Evolutionary conservation across 148 eudicot genomes (phyloP).

Genomic region (Rhododendron molle): DNA sequence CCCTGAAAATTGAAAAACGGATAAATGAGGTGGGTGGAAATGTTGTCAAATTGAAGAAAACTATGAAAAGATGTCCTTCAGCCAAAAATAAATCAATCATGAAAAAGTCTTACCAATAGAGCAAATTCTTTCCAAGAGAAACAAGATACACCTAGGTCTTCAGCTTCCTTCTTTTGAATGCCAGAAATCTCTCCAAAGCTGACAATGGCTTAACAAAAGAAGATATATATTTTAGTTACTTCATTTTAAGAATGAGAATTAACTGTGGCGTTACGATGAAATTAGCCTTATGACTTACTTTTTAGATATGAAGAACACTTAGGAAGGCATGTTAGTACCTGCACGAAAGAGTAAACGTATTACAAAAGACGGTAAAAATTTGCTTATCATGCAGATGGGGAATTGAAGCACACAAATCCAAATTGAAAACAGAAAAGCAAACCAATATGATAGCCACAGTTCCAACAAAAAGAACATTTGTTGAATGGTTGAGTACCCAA

Average conservation of each 20-base stretch:
- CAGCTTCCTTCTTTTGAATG: slow-evolving; percentile 63
- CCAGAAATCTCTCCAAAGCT: slow-evolving; percentile 67
- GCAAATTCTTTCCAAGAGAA: slow-evolving; percentile 85
- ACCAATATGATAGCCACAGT: background rate
- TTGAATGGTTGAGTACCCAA: background rate
- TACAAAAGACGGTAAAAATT: background rate
- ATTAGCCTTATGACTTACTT: slow-evolving; percentile 47
- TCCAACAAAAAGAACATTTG: background rate
- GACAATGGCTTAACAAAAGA: slow-evolving; percentile 59
- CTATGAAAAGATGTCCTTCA: background rate
- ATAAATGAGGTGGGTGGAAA: background rate
- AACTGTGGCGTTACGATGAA: background rate
- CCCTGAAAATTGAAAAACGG: slow-evolving; percentile 68
- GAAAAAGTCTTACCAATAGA: slow-evolving; percentile 38
- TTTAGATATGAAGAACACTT: slow-evolving; percentile 52
- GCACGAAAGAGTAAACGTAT: slow-evolving; percentile 23
- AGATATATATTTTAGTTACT: slow-evolving; percentile 7
- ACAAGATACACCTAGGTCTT: slow-evolving; percentile 60
- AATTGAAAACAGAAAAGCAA: background rate
- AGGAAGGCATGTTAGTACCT: slow-evolving; percentile 73
- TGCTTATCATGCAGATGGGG: background rate
- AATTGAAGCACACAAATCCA: background rate
- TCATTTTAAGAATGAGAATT: background rate
- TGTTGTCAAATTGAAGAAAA: background rate
- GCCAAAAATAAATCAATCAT: background rate